Base-by-base conservation (phyloP, 139 green algal species). In the Desmodesmus armatus region DNA sequence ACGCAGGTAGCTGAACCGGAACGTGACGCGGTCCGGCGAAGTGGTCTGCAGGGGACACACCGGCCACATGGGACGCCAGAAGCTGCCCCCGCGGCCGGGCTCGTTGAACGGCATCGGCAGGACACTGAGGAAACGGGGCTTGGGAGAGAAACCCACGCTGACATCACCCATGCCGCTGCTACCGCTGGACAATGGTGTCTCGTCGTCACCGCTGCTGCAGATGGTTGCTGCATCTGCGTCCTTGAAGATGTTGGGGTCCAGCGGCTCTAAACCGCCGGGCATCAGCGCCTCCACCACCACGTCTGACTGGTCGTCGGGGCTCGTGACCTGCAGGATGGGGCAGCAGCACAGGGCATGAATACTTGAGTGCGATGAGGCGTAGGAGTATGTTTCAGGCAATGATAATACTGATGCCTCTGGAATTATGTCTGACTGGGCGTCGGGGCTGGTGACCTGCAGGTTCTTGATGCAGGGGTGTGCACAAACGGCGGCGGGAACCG, bases 251-350 rank as follows among this genome's bases (percentile, higher is more conserved):
- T 89, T 91, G 3, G 91, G 90, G 79, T 95, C 91, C 9, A 94
- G 27, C 27, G 93, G 92, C 63, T 96, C 93, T 75, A 96, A 87
- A 4, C 93, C 93, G 1, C 66, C 93, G 3, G 92, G 90, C 83
- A 92, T 89, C 60, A 92, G 75, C 3, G 91, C 89, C 58, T 87
- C 80, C 33, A 94, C 67, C 33, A 87, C 85, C 19, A 93, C 89
- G 17, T 81, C 39, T 31, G 72, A 77, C 43, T 94, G 82, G 55
- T 91, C 90, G 49, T 96, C 93, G 5, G 91, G 90, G 15, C 72
- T 91, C 4, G 91, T 93, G 25, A 95, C 78, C n/a, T n/a, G 86
- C n/a, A n/a, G n/a, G n/a, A n/a, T n/a, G n/a, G n/a, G n/a, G n/a
- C n/a, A n/a, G n/a, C n/a, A n/a, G n/a, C n/a, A n/a, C n/a, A n/a